Percentiles rank a stretch among this genome's conserved stretches.
These are phyloP conservation scores for Colletotrichum tofieldiae DNA, from an alignment of 2,329 filamentous ascomycete genomes.

Conservation along the genomic window DNA sequence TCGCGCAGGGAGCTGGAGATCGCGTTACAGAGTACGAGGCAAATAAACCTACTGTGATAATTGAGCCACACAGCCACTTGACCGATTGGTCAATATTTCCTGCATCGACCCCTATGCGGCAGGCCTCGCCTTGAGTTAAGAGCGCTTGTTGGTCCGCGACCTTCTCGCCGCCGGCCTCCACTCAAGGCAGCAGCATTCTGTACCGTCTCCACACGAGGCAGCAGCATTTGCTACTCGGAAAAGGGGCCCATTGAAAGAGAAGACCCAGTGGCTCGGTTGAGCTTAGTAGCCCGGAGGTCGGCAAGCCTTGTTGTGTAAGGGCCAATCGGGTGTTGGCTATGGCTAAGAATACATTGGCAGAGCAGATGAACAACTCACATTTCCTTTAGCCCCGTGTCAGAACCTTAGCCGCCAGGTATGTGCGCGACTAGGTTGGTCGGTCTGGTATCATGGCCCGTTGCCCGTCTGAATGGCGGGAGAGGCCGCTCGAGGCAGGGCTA, in stretches of 20 bases:
- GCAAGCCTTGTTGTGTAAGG: background rate
- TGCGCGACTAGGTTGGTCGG: no score
- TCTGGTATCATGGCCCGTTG: no score
- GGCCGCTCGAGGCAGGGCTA: background rate
- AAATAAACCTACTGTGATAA: background rate
- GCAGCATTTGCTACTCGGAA: slow-evolving; percentile 21
- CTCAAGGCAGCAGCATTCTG: slow-evolving; percentile 34
- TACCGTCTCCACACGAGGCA: slow-evolving; percentile 29
- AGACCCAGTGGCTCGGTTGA: background rate
- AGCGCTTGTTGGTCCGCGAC: slow-evolving; percentile 4
- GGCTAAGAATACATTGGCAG: background rate
- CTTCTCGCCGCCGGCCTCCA: slow-evolving; percentile 5
- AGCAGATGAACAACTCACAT: no score
- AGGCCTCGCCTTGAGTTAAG: background rate
- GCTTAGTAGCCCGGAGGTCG: background rate
- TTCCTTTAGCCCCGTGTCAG: background rate
- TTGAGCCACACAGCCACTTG: background rate
- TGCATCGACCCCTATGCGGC: no score
- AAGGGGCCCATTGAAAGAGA: background rate
- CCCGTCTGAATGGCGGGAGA: background rate
- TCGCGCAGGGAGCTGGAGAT: background rate
- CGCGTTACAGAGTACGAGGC: background rate
- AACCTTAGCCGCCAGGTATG: no score
- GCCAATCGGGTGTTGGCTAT: background rate
- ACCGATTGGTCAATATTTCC: background rate